Evolutionary conservation across 176 grass and related monocot genomes (phyloP), one percentile per base, ranked within the genome.

Genomic region (Canna indica): DNA sequence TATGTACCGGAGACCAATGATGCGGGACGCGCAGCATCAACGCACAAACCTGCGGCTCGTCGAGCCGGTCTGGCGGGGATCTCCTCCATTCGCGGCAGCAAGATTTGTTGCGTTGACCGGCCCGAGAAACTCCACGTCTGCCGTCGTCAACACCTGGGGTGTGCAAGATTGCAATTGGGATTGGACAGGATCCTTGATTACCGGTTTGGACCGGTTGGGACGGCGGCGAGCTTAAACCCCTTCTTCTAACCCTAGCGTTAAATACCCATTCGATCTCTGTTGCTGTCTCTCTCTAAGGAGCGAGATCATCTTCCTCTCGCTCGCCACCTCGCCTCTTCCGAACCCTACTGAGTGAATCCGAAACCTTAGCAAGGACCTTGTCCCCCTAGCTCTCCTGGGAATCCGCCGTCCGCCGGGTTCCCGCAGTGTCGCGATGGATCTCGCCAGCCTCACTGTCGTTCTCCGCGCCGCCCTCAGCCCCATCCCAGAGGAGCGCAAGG

Each of bases 381-480:
- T 29, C 16, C 28, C 14, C 24, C 26, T 8, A 3, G 3, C 41
- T 11, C 41, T 44, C 56, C 35, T 15, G 36, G 47, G 65, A 59
- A 41, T 67, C 48, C 16, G 64, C 27, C 18, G 67, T 36, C 27
- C 38, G 28, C 18, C 18, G 58, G 69, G n/a, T 26, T 47, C 42
- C 65, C 53, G 4, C 36, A 36, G 46, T 70, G 72, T 59, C 38
- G 77, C 47, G 56, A 97, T 97, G 93, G 93, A 97, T 92, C 86
- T 97, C 73, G 77, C 69, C 7, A 83, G 78, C 82, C 84, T 97
- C 46, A 80, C 88, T 47, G 59, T 87, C 25, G 93, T 97, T 54
- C 82, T 97, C 67, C 86, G 88, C 22, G 86, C 86, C 6, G 88
- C 88, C 25, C 93, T 97, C 29, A 97, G 93, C 79, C 84, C 85